Evolutionary conservation across 805 yeast genomes (phyloP), one percentile per base, ranked within the genome.

Genomic region (Dipodascopsis tothii): DNA sequence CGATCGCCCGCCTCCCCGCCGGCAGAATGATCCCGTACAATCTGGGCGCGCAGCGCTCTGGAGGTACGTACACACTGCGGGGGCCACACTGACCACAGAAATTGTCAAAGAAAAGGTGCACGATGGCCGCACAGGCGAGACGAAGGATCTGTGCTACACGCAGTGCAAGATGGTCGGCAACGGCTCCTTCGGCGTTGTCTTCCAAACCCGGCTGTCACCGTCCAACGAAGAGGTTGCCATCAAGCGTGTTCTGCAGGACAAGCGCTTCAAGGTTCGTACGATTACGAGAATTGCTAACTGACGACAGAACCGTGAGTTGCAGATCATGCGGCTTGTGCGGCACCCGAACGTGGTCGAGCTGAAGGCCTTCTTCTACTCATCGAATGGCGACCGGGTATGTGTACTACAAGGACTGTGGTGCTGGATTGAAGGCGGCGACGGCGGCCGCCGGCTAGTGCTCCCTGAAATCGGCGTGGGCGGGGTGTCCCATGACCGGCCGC

Each of bases 101-200:
- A 47, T 65, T 35, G 60, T 78, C 33, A 72, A 77, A 40, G 87
- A 82, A 60, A 75, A 72, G 43, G 92, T 80, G 46, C 75, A 74
- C 55, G 81, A 81, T 56, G 88, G 90, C 34, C 79, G 73, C 58
- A 75, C 81, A 5, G 86, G 83, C 43, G 78, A 77, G 50, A 57
- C 69, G 23, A 69, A 71, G 40, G 73, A 75, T 40, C 74, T 90
- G 44, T 77, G 80, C 39, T 86, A 84, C 66, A 81, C 88, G 16
- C 86, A 81, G 57, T 76, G 84, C 33, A 82, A 84, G 54, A 87
- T 88, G 73, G 92, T 90, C 34, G 98, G 98, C n/a, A 94, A 85
- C 64, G 98, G 98, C 7, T 88, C 97, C n/a, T 92, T 92, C 68
- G 98, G 98, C 2, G 88, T 87, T 27, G 98, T 92, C n/a, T 87